These are phyloP conservation scores for Aspergillus ustus DNA, from an alignment of 2,329 filamentous ascomycete genomes.

Conservation along the genomic window DNA sequence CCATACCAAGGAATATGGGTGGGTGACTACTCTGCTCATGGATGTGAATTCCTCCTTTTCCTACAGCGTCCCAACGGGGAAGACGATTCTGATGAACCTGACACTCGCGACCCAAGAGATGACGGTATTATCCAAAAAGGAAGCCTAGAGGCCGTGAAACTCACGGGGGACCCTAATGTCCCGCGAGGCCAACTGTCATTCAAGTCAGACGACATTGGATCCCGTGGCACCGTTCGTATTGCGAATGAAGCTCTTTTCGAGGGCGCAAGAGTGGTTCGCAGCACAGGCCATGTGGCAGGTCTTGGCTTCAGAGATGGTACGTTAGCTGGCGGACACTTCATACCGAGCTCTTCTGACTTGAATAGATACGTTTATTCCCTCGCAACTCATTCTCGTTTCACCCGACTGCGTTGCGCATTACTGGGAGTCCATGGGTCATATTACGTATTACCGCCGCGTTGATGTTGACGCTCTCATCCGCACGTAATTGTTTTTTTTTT, in stretches of 20 bases:
- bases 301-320: constrained; percentile 73
- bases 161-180: constrained; percentile 90
- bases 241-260: constrained; percentile 70
- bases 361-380: constrained; percentile 65
- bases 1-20: constrained; percentile 92
- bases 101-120: constrained; percentile 40
- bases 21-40: constrained; percentile 85
- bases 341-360: constrained; percentile 1
- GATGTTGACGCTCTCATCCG: constrained; percentile 46
- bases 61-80: constrained; percentile 66
- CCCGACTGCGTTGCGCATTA: constrained; percentile 79
- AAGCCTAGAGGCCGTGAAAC: constrained; percentile 79
- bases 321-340: neutral
- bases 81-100: constrained; percentile 52
- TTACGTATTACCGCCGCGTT: constrained; percentile 51
- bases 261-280: constrained; percentile 74
- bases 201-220: constrained; percentile 75
- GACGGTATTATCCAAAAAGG: constrained; percentile 63
- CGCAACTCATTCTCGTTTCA: constrained; percentile 78
- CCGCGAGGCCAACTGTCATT: constrained; percentile 86
- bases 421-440: constrained; percentile 66
- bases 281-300: constrained; percentile 76
- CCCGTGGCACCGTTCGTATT: constrained; percentile 64
- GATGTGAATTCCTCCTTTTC: constrained; percentile 84
- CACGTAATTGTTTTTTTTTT: constrained; percentile 22